A percentile compares a stretch with the other conserved stretches of the same genome.
phyloP scores from a whole-genome alignment of 345 rosid species.

The Heritiera fomes region DNA sequence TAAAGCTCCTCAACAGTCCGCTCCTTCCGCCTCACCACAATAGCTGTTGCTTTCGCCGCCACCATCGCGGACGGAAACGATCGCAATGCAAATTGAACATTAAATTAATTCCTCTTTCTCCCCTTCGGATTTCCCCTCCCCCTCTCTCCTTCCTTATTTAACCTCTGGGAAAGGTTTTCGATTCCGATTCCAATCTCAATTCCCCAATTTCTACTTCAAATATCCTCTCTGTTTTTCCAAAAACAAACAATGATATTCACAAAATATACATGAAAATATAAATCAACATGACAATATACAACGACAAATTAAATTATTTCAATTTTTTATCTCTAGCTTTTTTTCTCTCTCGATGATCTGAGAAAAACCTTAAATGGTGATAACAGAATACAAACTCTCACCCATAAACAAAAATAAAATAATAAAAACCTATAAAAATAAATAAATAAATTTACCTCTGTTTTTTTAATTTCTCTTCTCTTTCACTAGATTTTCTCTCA shows the following conservation, averaged over 20 bases:
- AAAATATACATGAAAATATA: conserved; percentile 19
- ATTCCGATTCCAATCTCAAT: conserved; percentile 16
- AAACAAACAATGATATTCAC: conserved; percentile 29
- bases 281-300: neutral
- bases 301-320: neutral
- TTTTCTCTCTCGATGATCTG: conserved; percentile 29
- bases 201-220: conserved; percentile 10
- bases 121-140: conserved; percentile 15
- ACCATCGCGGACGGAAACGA: conserved; percentile 28
- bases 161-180: conserved; percentile 28
- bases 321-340: neutral
- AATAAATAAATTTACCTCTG: conserved; percentile 13
- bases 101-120: conserved; percentile 19
- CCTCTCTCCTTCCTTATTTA: neutral
- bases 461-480: neutral
- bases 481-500: conserved; percentile 27
- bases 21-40: conserved; percentile 34
- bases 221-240: neutral
- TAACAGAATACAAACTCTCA: conserved; percentile 13
- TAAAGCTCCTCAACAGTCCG: conserved; percentile 36
- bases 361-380: conserved; percentile 14
- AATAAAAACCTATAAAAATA: neutral
- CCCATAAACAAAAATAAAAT: neutral
- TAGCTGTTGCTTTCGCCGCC: conserved; percentile 26
- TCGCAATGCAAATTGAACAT: conserved; percentile 33